Percentiles rank a stretch among this genome's conserved stretches.
phyloP scores from a whole-genome alignment of 805 yeast genomes.

The Brettanomyces sp. region DNA sequence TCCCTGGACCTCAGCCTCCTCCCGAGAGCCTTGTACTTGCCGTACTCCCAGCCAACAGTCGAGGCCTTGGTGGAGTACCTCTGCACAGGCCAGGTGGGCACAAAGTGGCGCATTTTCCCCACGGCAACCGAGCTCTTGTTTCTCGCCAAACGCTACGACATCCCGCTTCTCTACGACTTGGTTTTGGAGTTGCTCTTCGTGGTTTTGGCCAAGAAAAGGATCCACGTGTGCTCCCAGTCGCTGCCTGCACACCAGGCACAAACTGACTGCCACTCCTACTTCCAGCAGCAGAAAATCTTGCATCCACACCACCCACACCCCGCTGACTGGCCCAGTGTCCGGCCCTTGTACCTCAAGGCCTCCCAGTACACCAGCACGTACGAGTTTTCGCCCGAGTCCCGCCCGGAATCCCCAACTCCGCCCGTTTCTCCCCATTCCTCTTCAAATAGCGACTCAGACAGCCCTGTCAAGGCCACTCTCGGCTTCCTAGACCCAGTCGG shows the following conservation, averaged over 20 bases:
- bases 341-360: too few species aligned
- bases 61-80: slow-evolving; percentile 63
- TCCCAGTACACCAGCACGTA: too few species aligned
- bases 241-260: slow-evolving; percentile 5
- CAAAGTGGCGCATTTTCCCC: slow-evolving; percentile 64
- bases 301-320: too few species aligned
- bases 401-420: not conserved
- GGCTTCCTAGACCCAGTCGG: slow-evolving; percentile 7
- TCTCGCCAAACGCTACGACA: slow-evolving; percentile 55
- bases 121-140: slow-evolving; percentile 56
- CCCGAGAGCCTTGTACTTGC: slow-evolving; percentile 62
- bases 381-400: not conserved
- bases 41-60: slow-evolving; percentile 53
- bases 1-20: slow-evolving; percentile 12
- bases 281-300: too few species aligned
- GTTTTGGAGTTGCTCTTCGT: slow-evolving; percentile 63
- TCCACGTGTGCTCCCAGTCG: slow-evolving; percentile 17
- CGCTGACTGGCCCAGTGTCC: too few species aligned
- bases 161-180: slow-evolving; percentile 63
- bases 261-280: not conserved
- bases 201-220: slow-evolving; percentile 60
- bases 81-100: slow-evolving; percentile 73
- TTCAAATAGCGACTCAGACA: not conserved
- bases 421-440: not conserved
- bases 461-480: slow-evolving; percentile 2